Evolutionary conservation across 148 eudicot genomes (phyloP).

Genomic region (Talinum fruticosum): DNA sequence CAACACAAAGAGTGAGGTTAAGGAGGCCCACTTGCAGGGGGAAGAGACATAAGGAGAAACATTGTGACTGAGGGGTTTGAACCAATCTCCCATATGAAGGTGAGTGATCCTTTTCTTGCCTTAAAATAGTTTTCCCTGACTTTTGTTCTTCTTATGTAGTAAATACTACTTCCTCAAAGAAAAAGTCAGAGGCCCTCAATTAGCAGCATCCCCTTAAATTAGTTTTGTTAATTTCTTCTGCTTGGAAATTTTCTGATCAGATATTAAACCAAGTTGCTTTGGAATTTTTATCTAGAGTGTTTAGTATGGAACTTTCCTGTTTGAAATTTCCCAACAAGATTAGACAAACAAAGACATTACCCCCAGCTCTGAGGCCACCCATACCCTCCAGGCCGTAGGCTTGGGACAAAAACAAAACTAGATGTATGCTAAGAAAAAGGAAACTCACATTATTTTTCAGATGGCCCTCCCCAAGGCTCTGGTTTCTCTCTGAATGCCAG

Average conservation of each 20-base stretch:
- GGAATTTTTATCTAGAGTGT: neutral
- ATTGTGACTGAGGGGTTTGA: too few relatives aligned
- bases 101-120: too few relatives aligned
- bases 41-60: too few relatives aligned
- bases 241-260: neutral
- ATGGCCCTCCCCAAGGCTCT: slow-evolving; percentile 9
- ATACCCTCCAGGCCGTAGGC: too few relatives aligned
- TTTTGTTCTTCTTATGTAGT: too few relatives aligned
- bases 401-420: too few relatives aligned
- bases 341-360: neutral
- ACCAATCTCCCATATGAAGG: too few relatives aligned
- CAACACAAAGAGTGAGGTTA: too few relatives aligned
- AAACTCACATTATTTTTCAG: slow-evolving; percentile 26
- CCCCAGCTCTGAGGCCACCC: neutral
- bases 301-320: neutral
- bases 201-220: neutral
- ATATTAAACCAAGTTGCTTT: neutral
- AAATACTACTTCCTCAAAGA: too few relatives aligned
- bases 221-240: neutral
- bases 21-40: too few relatives aligned
- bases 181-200: neutral
- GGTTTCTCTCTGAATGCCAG: slow-evolving; percentile 19
- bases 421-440: neutral
- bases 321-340: neutral
- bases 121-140: too few relatives aligned